Base-by-base conservation (phyloP, 1,284 basidiomycete genomes). In the Trichosporon faecale region DNA sequence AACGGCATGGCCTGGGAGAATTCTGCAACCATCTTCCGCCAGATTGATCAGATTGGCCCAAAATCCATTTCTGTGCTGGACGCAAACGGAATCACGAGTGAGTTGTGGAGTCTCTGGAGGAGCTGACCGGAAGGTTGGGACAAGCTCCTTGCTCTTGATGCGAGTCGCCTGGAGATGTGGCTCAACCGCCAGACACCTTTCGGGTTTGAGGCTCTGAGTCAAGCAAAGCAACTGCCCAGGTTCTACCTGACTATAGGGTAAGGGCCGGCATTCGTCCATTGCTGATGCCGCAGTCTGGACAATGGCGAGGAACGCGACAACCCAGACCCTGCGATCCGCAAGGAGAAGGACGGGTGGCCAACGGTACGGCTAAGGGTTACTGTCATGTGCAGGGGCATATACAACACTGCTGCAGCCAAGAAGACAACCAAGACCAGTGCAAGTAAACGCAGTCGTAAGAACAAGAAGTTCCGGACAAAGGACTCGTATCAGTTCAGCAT, bases 1-100 rank as follows among this genome's bases (percentile, higher is more conserved):
- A 72, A 75, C 31, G 82, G 81, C 7, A 81, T 79, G 67, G 78
- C 82, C 0, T 84, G 82, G 82, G 82, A 81, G 40, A 76, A 82
- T 66, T 72, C 75, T 0, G 60, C 80, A 0, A 70, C 73, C 2
- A 68, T 83, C 9, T 82, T 84, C 65, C 72, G 81, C 2, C 82
- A 84, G 72, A 76, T 84, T 5, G 68, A 76, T 4, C 73, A 70
- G 11, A 78, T 84, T 31, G 73, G 70, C 18, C 75, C 80, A 2
- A 81, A 80, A 64, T 81, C 82, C 0, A 80, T 83, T 52, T 70
- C 69, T 9, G 74, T 73, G 0, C 71, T 83, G 0, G 76, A 60
- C 1, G 55, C 65, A 0, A 71, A 76, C 9, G 70, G 72, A 0
- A 72, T 80, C 21, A 40, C 57, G 1, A 71, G 80, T 80, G 49